phyloP scores from a whole-genome alignment of 164 flowering plant species.

The Dillenia suffruticosa region DNA sequence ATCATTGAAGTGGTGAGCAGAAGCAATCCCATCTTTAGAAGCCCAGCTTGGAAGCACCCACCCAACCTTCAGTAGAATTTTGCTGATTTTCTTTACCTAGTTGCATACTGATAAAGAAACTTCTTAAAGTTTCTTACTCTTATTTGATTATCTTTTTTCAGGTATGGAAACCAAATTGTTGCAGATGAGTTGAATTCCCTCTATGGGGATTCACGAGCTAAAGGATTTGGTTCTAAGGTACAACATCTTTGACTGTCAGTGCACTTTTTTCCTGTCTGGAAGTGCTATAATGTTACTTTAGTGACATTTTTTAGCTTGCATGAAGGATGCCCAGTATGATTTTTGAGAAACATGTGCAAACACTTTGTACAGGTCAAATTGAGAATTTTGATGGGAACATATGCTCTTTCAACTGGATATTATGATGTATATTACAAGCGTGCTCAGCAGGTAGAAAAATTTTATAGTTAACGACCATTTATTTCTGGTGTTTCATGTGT shows the following conservation, averaged over 20 bases:
- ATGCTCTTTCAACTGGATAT: constrained; percentile 97
- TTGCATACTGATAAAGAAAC: no score
- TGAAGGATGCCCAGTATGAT: no score
- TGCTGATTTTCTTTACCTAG: no score
- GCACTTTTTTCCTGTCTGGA: no score
- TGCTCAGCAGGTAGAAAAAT: constrained; percentile 78
- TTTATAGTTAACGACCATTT: neutral
- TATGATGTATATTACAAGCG: constrained; percentile 99
- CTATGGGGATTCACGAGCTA: constrained; percentile 77
- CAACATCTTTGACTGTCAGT: no score
- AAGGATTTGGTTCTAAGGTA: constrained; percentile 96
- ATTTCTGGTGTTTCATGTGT: constrained; percentile 1
- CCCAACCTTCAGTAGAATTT: no score
- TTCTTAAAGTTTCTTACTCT: neutral
- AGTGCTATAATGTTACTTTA: no score
- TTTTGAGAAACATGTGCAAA: neutral
- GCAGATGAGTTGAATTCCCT: constrained; percentile 72
- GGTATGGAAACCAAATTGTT: constrained; percentile 80
- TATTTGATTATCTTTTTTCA: constrained; percentile 15
- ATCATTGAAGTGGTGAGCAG: no score
- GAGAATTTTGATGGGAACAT: constrained; percentile 97
- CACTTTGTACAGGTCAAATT: constrained; percentile 68
- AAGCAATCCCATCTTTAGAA: no score
- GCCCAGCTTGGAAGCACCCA: no score
- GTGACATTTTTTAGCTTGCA: no score